Conservation (phyloP, 2,329 filamentous ascomycete species). For the Shiraia sp. region DNA sequence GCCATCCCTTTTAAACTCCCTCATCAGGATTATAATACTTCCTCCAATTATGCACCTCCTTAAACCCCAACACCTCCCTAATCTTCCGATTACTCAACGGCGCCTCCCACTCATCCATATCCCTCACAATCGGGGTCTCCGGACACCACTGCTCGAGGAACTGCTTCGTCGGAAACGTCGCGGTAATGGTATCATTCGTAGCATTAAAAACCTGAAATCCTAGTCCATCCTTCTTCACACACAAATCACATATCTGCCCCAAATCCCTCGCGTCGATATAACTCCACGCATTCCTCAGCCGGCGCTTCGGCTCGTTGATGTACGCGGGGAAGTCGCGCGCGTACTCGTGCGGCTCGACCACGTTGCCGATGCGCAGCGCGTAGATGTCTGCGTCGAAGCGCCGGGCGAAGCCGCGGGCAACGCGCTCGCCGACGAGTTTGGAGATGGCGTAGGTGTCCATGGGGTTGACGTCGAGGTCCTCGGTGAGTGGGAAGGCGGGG, state of each 20-base stretch:
- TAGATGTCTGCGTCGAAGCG: constrained; percentile 63
- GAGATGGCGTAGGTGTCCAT: constrained; percentile 66
- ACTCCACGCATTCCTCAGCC: constrained; percentile 64
- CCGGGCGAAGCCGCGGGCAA: constrained; percentile 60
- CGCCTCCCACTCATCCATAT: constrained; percentile 63
- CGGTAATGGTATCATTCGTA: constrained; percentile 65
- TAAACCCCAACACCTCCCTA: constrained; percentile 61
- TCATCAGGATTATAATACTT: constrained; percentile 49
- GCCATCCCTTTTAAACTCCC: too few species aligned
- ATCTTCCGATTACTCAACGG: constrained; percentile 66
- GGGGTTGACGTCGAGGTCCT: constrained; percentile 62
- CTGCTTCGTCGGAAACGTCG: constrained; percentile 54
- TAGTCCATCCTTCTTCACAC: constrained; percentile 57
- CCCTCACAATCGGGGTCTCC: constrained; percentile 55
- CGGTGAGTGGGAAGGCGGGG: constrained; percentile 61
- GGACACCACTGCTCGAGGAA: constrained; percentile 58
- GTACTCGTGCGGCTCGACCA: constrained; percentile 66
- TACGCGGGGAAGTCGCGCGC: constrained; percentile 56
- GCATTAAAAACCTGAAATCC: constrained; percentile 69
- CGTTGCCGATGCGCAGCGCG: constrained; percentile 62
- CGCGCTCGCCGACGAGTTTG: constrained; percentile 63
- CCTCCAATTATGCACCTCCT: constrained; percentile 62
- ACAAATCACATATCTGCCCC: constrained; percentile 63
- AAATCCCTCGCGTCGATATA: constrained; percentile 67
- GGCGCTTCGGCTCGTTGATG: constrained; percentile 54